phyloP scores from a whole-genome alignment of 352 stramenopile species.

The Phytopythium boreale region DNA sequence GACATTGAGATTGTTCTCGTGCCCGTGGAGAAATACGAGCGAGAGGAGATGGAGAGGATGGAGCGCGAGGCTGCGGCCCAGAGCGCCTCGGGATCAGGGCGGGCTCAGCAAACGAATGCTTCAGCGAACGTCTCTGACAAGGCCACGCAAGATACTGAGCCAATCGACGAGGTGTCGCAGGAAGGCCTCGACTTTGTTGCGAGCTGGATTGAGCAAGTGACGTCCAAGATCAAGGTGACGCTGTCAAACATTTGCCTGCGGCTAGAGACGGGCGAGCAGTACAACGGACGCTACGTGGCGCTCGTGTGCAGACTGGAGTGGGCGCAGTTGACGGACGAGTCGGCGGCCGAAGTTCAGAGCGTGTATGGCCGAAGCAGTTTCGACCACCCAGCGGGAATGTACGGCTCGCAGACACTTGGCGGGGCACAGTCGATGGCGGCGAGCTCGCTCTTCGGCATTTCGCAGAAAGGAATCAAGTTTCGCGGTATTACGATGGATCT shows the following conservation, averaged over 20 bases:
- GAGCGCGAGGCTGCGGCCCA: constrained; percentile 8
- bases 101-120: background rate
- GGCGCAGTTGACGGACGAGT: constrained; percentile 84
- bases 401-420: constrained; percentile 27
- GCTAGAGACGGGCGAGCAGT: constrained; percentile 61
- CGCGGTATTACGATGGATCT: constrained; percentile 81
- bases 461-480: constrained; percentile 84
- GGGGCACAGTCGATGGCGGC: constrained; percentile 77
- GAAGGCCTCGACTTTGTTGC: constrained; percentile 89
- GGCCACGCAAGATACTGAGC: constrained; percentile 20
- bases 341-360: constrained; percentile 68
- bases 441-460: constrained; percentile 79
- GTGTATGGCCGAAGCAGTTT: constrained; percentile 52
- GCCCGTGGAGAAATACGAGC: constrained; percentile 24
- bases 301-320: constrained; percentile 75
- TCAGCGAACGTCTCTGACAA: background rate
- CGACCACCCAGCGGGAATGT: constrained; percentile 24
- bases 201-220: constrained; percentile 89
- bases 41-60: constrained; percentile 8
- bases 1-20: constrained; percentile 89
- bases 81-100: background rate
- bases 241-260: constrained; percentile 83
- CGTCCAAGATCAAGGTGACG: constrained; percentile 89
- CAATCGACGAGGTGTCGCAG: constrained; percentile 76
- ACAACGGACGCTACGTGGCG: constrained; percentile 61